Evolutionary conservation across 2,329 filamentous ascomycete species (phyloP).

Genomic region (Ophiostoma himal-ulmi): DNA sequence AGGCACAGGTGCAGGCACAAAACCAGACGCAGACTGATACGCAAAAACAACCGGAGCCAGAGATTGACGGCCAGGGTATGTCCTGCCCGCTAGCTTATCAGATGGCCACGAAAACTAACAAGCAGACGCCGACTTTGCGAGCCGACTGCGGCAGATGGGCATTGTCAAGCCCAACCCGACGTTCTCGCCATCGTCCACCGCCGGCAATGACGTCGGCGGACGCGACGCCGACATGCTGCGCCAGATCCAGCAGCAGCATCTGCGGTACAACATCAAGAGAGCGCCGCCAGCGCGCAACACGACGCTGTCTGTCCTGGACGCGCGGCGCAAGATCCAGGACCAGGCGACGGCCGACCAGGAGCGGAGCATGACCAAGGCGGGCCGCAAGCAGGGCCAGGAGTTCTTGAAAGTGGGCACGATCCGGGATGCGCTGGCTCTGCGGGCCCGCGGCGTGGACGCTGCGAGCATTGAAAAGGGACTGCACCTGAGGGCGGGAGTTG

Average conservation of each 20-base stretch:
- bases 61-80: conserved; percentile 13
- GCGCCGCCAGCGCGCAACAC: conserved; percentile 36
- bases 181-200: conserved; percentile 48
- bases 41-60: not conserved
- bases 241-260: conserved; percentile 20
- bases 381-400: conserved; percentile 33
- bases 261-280: conserved; percentile 17
- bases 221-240: conserved; percentile 25
- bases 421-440: conserved; percentile 42
- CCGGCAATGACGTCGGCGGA: conserved; percentile 23
- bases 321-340: conserved; percentile 41
- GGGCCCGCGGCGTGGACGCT: conserved; percentile 36
- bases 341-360: conserved; percentile 39
- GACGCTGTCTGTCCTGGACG: conserved; percentile 47
- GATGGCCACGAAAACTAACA: conserved; percentile 23
- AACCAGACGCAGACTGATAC: conserved; percentile 14
- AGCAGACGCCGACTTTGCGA: conserved; percentile 41
- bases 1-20: not conserved
- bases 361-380: not conserved
- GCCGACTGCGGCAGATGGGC: conserved; percentile 50
- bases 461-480: conserved; percentile 44
- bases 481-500: conserved; percentile 41
- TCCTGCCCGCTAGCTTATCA: no score
- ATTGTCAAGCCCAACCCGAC: conserved; percentile 50
- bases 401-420: conserved; percentile 46